Conservation (phyloP, 2,329 filamentous ascomycete species). For the Dothiorella sarmentorum region DNA sequence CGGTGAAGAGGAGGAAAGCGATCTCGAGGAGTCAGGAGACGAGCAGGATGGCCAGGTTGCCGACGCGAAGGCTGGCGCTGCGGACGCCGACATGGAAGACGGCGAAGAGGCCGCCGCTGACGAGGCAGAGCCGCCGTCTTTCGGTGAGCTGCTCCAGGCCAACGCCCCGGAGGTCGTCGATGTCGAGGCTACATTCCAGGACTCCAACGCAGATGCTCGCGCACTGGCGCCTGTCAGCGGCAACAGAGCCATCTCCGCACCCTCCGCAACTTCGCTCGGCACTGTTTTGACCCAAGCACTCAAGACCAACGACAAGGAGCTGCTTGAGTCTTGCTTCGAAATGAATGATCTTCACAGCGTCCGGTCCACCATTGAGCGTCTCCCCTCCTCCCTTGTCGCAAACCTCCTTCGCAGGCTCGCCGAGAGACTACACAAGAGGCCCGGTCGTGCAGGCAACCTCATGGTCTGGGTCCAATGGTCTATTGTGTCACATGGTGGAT, state of each 20-base stretch:
- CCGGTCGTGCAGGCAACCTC: constrained; percentile 82
- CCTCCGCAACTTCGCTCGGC: constrained; percentile 75
- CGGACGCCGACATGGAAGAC: constrained; percentile 19
- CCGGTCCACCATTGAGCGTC: constrained; percentile 81
- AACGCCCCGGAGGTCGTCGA: constrained; percentile 71
- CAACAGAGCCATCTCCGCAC: constrained; percentile 53
- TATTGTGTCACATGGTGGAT: constrained; percentile 85
- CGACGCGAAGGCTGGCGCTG: constrained; percentile 18
- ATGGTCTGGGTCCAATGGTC: constrained; percentile 98
- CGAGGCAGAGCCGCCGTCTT: constrained; percentile 58
- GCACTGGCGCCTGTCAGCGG: constrained; percentile 44
- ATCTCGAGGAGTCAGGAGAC: constrained; percentile 19
- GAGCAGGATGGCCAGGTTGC: constrained; percentile 20
- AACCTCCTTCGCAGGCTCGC: constrained; percentile 78
- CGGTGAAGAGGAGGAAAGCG: constrained; percentile 36
- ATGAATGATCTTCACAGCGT: constrained; percentile 73
- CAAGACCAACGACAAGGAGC: constrained; percentile 81
- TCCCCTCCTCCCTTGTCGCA: constrained; percentile 80
- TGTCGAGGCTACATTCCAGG: constrained; percentile 58
- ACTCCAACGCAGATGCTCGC: constrained; percentile 43
- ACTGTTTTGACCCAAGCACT: constrained; percentile 93
- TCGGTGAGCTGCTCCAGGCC: constrained; percentile 78
- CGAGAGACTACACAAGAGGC: constrained; percentile 78
- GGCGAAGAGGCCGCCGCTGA: constrained; percentile 34
- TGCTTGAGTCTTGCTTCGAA: constrained; percentile 89